A percentile compares a stretch with the other conserved stretches of the same genome.
Conservation (phyloP, 768 basidiomycete genomes). For the Termitomyces eurrhizus region DNA sequence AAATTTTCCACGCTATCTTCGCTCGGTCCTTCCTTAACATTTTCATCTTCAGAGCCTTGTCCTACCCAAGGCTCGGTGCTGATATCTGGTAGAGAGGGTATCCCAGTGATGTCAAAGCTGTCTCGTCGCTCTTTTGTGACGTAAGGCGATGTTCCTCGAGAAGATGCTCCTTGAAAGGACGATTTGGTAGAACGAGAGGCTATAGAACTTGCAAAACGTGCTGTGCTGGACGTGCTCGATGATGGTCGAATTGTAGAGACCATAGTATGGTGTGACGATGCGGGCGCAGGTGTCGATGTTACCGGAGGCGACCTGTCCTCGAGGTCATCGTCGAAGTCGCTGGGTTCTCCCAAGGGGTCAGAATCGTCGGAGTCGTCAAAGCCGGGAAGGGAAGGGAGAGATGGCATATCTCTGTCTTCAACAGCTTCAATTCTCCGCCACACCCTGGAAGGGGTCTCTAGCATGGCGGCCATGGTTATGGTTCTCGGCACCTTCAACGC, state of each 20-base stretch:
- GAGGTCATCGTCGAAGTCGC: slow-evolving; percentile 36
- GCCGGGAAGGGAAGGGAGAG: slow-evolving; percentile 69
- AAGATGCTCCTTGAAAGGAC: slow-evolving; percentile 25
- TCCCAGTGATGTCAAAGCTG: slow-evolving; percentile 59
- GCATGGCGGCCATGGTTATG: slow-evolving; percentile 42
- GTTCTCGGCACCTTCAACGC: not conserved
- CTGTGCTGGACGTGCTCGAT: slow-evolving; percentile 44
- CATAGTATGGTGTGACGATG: slow-evolving; percentile 38
- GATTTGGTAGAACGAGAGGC: slow-evolving; percentile 54
- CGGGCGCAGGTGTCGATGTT: slow-evolving; percentile 61
- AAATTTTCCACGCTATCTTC: slow-evolving; percentile 51
- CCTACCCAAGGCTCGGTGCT: slow-evolving; percentile 26
- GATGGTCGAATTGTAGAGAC: slow-evolving; percentile 45
- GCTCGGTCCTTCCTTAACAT: slow-evolving; percentile 35
- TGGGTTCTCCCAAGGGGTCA: slow-evolving; percentile 21
- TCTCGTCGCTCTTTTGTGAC: slow-evolving; percentile 30
- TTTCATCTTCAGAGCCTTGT: slow-evolving; percentile 33
- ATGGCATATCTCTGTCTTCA: slow-evolving; percentile 77
- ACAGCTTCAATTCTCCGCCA: slow-evolving; percentile 78
- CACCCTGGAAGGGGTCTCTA: slow-evolving; percentile 82
- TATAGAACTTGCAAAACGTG: slow-evolving; percentile 44
- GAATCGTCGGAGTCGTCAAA: slow-evolving; percentile 61
- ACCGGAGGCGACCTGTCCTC: slow-evolving; percentile 46
- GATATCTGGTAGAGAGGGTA: slow-evolving; percentile 49
- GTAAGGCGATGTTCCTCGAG: slow-evolving; percentile 25